Conservation (phyloP, 805 yeast genomes). For the Wickerhamomyces kurtzmanii region DNA sequence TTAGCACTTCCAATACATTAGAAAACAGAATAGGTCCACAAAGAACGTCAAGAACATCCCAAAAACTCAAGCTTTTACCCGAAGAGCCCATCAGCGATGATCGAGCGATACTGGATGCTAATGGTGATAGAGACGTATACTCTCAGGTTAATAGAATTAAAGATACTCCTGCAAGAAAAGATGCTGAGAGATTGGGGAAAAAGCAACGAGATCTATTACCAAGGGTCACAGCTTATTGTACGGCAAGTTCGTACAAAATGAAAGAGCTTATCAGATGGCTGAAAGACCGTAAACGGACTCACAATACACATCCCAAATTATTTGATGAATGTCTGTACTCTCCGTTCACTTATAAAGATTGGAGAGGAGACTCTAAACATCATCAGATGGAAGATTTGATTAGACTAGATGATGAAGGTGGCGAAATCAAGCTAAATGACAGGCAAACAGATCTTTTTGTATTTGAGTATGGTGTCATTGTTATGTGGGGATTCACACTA, state of each 20-base stretch:
- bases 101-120: slow-evolving; percentile 2
- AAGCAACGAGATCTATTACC: slow-evolving; percentile 68
- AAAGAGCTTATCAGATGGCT: slow-evolving; percentile 80
- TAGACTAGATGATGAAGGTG: slow-evolving; percentile 87
- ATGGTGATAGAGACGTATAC: slow-evolving; percentile 43
- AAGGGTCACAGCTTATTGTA: slow-evolving; percentile 92
- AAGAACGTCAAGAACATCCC: slow-evolving; percentile 65
- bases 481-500: slow-evolving; percentile 89
- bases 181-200: slow-evolving; percentile 89
- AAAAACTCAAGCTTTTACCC: slow-evolving; percentile 63
- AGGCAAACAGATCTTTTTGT: slow-evolving; percentile 71
- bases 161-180: slow-evolving; percentile 82
- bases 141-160: slow-evolving; percentile 79
- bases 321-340: slow-evolving; percentile 95
- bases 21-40: slow-evolving; percentile 53
- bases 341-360: slow-evolving; percentile 73
- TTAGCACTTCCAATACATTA: too few relatives aligned
- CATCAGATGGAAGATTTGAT: slow-evolving; percentile 31
- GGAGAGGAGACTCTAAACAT: slow-evolving; percentile 40
- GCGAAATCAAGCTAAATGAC: slow-evolving; percentile 82
- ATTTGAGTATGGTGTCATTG: slow-evolving; percentile 95
- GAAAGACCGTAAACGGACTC: slow-evolving; percentile 61
- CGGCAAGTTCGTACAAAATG: slow-evolving; percentile 89
- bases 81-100: slow-evolving; percentile 34
- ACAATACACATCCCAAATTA: slow-evolving; percentile 74